Base-by-base conservation (phyloP, 768 basidiomycete species). In the Leccinum uliginosum region DNA sequence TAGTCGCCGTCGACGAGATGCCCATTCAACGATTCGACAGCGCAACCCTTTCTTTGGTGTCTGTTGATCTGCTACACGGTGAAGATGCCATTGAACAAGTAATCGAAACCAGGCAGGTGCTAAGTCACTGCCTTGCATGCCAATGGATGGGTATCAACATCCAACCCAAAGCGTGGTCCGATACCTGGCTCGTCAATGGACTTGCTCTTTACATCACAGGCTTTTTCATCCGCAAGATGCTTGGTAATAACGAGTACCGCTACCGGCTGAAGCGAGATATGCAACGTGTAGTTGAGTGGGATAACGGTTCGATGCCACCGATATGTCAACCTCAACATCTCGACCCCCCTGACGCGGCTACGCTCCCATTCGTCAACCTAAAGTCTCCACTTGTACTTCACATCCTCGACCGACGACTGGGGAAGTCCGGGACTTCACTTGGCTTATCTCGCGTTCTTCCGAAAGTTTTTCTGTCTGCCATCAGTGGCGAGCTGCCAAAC, bases 91-190 rank as follows among this genome's bases (percentile, higher is more conserved):
- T 98, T 59, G 97, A 98, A 66, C 94, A 95, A 71, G 92, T 91
- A 0, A 80, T 93, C 64, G 93, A 97, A 68, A 89, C 93, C 1
- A 80, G 96, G 14, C 93, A 94, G 55, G 79, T 84, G 29, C 80
- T 99, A 49, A 80, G 86, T 26, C 92, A 98, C 68, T 88, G 92
- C 6, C 80, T 98, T 32, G 95, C 94, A 8, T 91, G 86, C 60
- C 97, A 99, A 72, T 99, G 97, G 97, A 80, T 91, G 54, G 95
- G 97, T 26, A 85, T 99, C 72, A 96, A 98, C 72, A 93, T 99
- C 65, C 86, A 93, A 56, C 94, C 89, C 52, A 93, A 93, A 75
- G 82, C 86, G 27, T 92, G 91, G 83, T 89, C 93, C 12, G 97
- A 99, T 71, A 83, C 86, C 24, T 99, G 97, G 97, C 83, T 99